A percentile compares a stretch with the other conserved stretches of the same genome.
phyloP scores from a whole-genome alignment of 192 early-diverging fungal species.

The Chytriomyces confervae region DNA sequence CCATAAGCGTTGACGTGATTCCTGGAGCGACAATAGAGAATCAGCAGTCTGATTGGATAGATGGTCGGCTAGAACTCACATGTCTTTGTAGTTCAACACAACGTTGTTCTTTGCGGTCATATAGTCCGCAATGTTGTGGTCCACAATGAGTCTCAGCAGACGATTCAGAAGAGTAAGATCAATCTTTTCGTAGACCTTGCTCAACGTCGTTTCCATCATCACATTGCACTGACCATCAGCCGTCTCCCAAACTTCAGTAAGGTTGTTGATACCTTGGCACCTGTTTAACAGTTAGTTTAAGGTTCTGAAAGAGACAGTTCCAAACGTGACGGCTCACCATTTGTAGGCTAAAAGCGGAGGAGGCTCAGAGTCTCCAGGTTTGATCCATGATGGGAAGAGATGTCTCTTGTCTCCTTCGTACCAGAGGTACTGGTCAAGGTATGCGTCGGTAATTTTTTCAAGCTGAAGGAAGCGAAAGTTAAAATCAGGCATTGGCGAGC shows the following conservation, averaged over 20 bases:
- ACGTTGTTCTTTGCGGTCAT: conserved; percentile 99
- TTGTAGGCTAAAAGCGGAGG: conserved; percentile 97
- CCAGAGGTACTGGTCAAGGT: conserved; percentile 99
- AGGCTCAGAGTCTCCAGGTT: conserved; percentile 95
- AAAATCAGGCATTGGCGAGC: conserved; percentile 1
- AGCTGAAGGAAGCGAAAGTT: conserved; percentile 46
- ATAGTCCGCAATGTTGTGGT: conserved; percentile 99
- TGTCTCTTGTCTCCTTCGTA: conserved; percentile 98
- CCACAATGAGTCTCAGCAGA: conserved; percentile 91
- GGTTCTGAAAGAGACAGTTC: not conserved
- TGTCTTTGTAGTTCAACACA: conserved; percentile 96
- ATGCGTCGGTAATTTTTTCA: conserved; percentile 99
- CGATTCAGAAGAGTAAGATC: conserved; percentile 95
- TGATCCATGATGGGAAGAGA: conserved; percentile 99
- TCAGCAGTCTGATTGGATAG: not conserved
- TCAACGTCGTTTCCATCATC: conserved; percentile 93
- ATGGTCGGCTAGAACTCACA: conserved; percentile 53
- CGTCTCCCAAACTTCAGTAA: conserved; percentile 94
- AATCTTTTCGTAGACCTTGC: conserved; percentile 95
- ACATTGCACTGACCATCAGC: conserved; percentile 90
- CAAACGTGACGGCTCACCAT: conserved; percentile 52
- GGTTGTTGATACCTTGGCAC: conserved; percentile 97
- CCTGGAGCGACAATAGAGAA: conserved; percentile 14
- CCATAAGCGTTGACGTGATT: conserved; percentile 98
- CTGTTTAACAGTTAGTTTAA: not conserved